Evolutionary conservation across 371 early-diverging fungal species (phyloP).

Genomic region (Mortierella sp.): DNA sequence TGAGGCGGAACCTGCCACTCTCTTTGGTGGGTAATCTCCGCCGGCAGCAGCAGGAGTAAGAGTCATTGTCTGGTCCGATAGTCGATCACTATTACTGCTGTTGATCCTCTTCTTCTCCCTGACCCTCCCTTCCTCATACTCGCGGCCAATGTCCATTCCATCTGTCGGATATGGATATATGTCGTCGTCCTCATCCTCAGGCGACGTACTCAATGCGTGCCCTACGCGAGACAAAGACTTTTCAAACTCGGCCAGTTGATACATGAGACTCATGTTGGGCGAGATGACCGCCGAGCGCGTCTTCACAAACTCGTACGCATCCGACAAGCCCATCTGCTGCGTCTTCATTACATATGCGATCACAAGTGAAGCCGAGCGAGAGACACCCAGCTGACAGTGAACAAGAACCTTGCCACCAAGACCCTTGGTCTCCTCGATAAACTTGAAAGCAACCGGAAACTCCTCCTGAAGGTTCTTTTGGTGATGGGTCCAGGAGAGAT

Average conservation of each 20-base stretch:
- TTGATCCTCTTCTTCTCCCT: too few relatives aligned
- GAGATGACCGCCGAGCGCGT: conserved; percentile 73
- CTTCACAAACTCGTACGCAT: conserved; percentile 87
- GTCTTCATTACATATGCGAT: conserved; percentile 91
- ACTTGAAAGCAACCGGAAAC: conserved; percentile 74
- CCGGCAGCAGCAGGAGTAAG: background rate
- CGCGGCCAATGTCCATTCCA: conserved; percentile 15
- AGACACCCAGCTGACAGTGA: conserved; percentile 92
- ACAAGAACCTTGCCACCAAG: conserved; percentile 76
- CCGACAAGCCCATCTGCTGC: conserved; percentile 63
- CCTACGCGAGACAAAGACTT: conserved; percentile 34
- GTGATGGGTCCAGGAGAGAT: conserved; percentile 83
- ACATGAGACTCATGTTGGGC: conserved; percentile 84
- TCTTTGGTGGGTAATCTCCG: too few relatives aligned
- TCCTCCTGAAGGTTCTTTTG: conserved; percentile 74
- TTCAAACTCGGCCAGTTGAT: conserved; percentile 85
- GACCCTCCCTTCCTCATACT: too few relatives aligned
- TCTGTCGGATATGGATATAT: conserved; percentile 34
- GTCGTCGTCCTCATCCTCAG: conserved; percentile 21
- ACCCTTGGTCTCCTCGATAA: conserved; percentile 74
- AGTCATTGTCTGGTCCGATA: background rate
- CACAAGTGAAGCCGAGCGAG: conserved; percentile 87
- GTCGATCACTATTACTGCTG: too few relatives aligned
- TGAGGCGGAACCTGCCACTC: background rate
- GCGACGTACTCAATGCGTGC: background rate